Evolutionary conservation across 305 asterid species (phyloP).

Genomic region (Solanum hybrid): DNA sequence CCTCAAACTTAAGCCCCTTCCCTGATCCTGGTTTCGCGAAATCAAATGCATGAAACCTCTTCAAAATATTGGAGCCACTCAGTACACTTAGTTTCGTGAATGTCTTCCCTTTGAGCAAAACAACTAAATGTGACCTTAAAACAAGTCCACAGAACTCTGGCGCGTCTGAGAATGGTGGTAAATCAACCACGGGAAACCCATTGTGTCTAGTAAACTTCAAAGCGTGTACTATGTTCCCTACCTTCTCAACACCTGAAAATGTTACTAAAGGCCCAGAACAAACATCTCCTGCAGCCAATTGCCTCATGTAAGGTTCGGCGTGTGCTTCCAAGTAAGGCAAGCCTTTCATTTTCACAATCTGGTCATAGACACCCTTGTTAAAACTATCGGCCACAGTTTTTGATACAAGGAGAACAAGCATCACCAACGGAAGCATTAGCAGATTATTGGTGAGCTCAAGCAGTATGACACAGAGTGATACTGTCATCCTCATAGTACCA

Average conservation of each 20-base stretch:
- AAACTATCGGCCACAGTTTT: slow-evolving; percentile 84
- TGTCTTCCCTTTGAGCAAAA: slow-evolving; percentile 53
- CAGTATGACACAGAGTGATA: slow-evolving; percentile 83
- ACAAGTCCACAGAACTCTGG: slow-evolving; percentile 78
- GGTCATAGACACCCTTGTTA: slow-evolving; percentile 87
- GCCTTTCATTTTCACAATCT: slow-evolving; percentile 87
- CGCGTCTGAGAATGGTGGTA: slow-evolving; percentile 68
- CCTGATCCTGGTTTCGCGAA: slow-evolving; percentile 91
- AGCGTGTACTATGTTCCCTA: slow-evolving; percentile 57
- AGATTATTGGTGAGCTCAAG: slow-evolving; percentile 78
- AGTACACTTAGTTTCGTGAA: slow-evolving; percentile 41
- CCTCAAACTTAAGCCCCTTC: slow-evolving; percentile 78
- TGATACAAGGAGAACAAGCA: slow-evolving; percentile 89
- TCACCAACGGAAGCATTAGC: slow-evolving; percentile 77
- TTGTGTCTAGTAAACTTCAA: slow-evolving; percentile 58
- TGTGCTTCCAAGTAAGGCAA: slow-evolving; percentile 91
- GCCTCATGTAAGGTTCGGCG: slow-evolving; percentile 91
- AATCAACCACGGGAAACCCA: slow-evolving; percentile 90
- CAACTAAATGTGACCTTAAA: slow-evolving; percentile 79
- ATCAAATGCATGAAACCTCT: slow-evolving; percentile 55
- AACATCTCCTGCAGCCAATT: slow-evolving; percentile 69
- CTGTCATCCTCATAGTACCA: slow-evolving; percentile 98
- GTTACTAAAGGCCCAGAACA: slow-evolving; percentile 83
- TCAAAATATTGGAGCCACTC: slow-evolving; percentile 38
- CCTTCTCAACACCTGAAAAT: slow-evolving; percentile 72